Base-by-base conservation (phyloP, 2,329 filamentous ascomycete species). In the Fulvia fulva region DNA sequence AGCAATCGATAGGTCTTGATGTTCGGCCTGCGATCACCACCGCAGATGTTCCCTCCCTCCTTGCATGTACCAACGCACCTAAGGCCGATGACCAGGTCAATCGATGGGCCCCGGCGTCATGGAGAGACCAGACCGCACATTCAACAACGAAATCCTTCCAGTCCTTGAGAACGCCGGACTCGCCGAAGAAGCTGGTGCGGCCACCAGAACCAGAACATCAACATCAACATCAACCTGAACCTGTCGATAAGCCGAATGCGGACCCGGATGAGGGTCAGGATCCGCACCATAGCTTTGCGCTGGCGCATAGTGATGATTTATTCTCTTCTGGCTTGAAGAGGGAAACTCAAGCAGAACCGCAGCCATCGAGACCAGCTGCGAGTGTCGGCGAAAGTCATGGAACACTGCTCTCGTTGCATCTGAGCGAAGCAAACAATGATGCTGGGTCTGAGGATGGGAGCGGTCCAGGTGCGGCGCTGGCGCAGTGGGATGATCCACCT, bases 401-500 rank as follows among this genome's bases (percentile, higher is more conserved):
- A n/a, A 41, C 37, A n/a, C 16, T 41, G 8, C 37, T 41, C 14
- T 41, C 37, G n/a, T n/a, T 19, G 14, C 37, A 19, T n/a, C 37
- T 41, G 14, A 41, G 37, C 16, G 3, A 41, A 19, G 16, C 37
- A n/a, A n/a, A 19, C 3, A 16, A 19, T n/a, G 37, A n/a, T 19
- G 1, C 3, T n/a, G 37, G n/a, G 14, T n/a, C 7, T 7, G 37
- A 19, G 14, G 1, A n/a, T 41, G 37, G 3, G 8, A 2, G 21
- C 12, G 23, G 12, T 16, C 12, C 26, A n/a, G 23, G 47, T 26
- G 30, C 26, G 12, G 47, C 47, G 11, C n/a, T 50, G 26, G 47
- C 47, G n/a, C 47, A 50, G n/a, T 50, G 47, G 47, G 47, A 50
- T 19, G 47, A 50, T 32, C 47, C 47, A 19, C 47, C 47, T 50